Percentiles rank a stretch among this genome's conserved stretches.
Evolutionary conservation across 176 grass and related monocot species (phyloP).

Genomic region (Oryza australiensis): DNA sequence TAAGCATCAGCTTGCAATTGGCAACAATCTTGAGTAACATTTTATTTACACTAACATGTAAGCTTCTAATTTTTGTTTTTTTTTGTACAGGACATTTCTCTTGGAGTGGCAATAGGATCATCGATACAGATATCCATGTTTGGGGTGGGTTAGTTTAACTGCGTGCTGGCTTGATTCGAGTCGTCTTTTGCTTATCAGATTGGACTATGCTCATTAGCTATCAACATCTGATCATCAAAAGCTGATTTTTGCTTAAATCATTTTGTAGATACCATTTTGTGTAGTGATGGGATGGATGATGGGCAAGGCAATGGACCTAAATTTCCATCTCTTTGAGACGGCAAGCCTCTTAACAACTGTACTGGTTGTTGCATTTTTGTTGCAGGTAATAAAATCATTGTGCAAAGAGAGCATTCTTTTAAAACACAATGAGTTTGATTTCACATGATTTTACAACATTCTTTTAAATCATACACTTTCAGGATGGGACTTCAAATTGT

Average conservation of each 20-base stretch:
- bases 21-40: not conserved
- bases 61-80: not conserved
- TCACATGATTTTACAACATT: constrained; percentile 1
- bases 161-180: not conserved
- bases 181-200: constrained; percentile 13
- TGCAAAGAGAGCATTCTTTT: not conserved
- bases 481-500: constrained; percentile 87
- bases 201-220: constrained; percentile 5
- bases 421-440: not conserved
- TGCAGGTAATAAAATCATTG: constrained; percentile 55
- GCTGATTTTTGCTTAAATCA: not conserved
- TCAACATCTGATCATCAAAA: not conserved
- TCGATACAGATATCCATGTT: constrained; percentile 92
- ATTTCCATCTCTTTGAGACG: constrained; percentile 82
- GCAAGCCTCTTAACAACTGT: constrained; percentile 76
- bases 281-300: constrained; percentile 73
- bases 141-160: constrained; percentile 46
- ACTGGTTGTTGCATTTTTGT: constrained; percentile 70
- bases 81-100: constrained; percentile 58
- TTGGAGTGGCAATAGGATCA: constrained; percentile 78
- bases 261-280: constrained; percentile 76
- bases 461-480: constrained; percentile 3
- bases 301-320: constrained; percentile 80
- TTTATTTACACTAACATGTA: not conserved
- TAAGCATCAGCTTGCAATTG: constrained; percentile 30